These are phyloP conservation scores for Chaetomium sp. DNA, from an alignment of 2,329 filamentous ascomycete species.

Conservation along the genomic window DNA sequence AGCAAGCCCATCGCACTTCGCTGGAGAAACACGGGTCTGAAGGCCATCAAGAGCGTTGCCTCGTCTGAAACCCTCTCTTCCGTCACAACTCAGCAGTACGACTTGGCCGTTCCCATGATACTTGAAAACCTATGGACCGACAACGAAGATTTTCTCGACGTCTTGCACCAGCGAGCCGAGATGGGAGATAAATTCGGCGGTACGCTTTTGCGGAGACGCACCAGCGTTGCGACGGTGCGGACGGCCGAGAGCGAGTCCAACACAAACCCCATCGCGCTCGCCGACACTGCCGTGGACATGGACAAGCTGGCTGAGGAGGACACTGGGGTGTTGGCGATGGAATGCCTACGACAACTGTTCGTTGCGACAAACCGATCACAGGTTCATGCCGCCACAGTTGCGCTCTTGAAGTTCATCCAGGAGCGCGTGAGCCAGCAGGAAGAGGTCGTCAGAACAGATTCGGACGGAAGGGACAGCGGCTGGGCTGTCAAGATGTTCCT, in stretches of 20 bases:
- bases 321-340: conserved; percentile 78
- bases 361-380: conserved; percentile 79
- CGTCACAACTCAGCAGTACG: conserved; percentile 74
- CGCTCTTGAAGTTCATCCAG: conserved; percentile 74
- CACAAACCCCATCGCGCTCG: conserved; percentile 70
- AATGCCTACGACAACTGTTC: conserved; percentile 86
- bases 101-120: conserved; percentile 79
- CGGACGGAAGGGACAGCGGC: conserved; percentile 53
- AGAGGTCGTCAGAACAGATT: conserved; percentile 54
- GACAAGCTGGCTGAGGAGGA: conserved; percentile 90
- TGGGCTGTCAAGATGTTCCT: conserved; percentile 86
- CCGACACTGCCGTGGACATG: conserved; percentile 80
- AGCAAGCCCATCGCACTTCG: conserved; percentile 76
- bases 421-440: conserved; percentile 57
- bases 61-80: conserved; percentile 77
- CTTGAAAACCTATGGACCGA: conserved; percentile 83
- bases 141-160: conserved; percentile 67
- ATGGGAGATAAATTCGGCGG: conserved; percentile 69
- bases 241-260: conserved; percentile 70
- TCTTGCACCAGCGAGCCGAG: conserved; percentile 67
- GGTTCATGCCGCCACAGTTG: conserved; percentile 73
- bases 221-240: conserved; percentile 76
- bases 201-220: conserved; percentile 64
- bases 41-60: conserved; percentile 79
- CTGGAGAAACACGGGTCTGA: conserved; percentile 73